Base-by-base conservation (phyloP, 202 grass and related monocot species). In the Miscanthus sacchariflorus region DNA sequence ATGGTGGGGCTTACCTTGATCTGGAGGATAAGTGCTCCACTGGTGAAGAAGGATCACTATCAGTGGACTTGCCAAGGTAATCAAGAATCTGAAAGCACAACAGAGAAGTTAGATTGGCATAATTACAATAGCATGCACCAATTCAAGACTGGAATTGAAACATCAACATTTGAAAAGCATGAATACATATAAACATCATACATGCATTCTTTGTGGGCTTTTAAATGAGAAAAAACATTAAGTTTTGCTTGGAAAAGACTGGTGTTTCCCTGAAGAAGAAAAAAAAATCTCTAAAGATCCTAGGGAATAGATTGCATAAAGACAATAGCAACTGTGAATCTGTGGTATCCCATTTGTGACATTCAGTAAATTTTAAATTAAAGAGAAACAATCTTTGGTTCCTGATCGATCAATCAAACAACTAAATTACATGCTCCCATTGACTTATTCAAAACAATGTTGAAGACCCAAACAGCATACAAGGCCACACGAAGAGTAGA, bases 1-100 rank as follows among this genome's bases (percentile, higher is more conserved):
- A 63, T 63, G 58, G 58, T 9, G 21, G 58, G 58, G 3, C 58
- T 9, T 24, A 94, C 93, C 96, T 94, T 24, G 96, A 95, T 82
- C 96, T 91, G 89, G 80, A 91, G 74, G 93, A 84, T 69, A 98
- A 84, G 72, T 94, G 91, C 71, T 98, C 93, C 76, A 94, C 87
- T 82, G 93, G 96, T 68, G 96, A 98, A 85, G 90, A 75, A 56
- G 85, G 66, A 68, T 98, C 96, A 85, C 87, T 94, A 43, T 98
- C 93, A 88, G 85, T 90, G 64, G 96, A 98, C 70, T 93, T 95
- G 15, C 90, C 82, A 35, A 95, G 90, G 87, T 94, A 98, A 91
- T 98, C 93, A 78, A 98, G 92, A 86, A 98, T 98, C 96, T 98
- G 85, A 89, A 65, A 7, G 17, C 27, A 27, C 56, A 83, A 61